phyloP scores from a whole-genome alignment of 2,329 filamentous ascomycete genomes.

The Ophiognomonia clavigignenti-juglandacearum region DNA sequence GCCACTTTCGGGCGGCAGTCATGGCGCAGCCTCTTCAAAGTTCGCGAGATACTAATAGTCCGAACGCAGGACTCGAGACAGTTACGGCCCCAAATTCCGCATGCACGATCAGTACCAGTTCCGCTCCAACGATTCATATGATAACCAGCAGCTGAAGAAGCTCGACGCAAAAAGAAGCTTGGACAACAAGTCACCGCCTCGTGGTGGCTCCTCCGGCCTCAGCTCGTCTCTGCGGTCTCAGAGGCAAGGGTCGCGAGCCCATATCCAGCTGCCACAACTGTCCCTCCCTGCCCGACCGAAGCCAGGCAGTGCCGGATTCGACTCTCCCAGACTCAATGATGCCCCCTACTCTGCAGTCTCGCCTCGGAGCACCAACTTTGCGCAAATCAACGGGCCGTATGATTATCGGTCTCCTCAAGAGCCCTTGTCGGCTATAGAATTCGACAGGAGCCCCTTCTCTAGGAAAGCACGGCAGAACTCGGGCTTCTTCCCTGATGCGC shows the following conservation, averaged over 20 bases:
- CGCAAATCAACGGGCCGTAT: slow-evolving; percentile 25
- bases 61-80: slow-evolving; percentile 36
- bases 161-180: slow-evolving; percentile 42
- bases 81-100: slow-evolving; percentile 39
- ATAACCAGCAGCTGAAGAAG: slow-evolving; percentile 49
- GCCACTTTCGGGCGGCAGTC: too few relatives aligned
- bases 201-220: slow-evolving; percentile 37
- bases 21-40: slow-evolving; percentile 27
- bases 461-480: slow-evolving; percentile 47
- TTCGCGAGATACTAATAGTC: slow-evolving; percentile 11
- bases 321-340: slow-evolving; percentile 41
- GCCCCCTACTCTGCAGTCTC: slow-evolving; percentile 45
- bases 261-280: slow-evolving; percentile 38
- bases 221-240: slow-evolving; percentile 27
- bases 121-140: slow-evolving; percentile 38
- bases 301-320: slow-evolving; percentile 36
- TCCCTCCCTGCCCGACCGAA: slow-evolving; percentile 42
- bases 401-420: slow-evolving; percentile 42
- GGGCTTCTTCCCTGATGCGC: slow-evolving; percentile 38
- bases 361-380: slow-evolving; percentile 38
- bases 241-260: slow-evolving; percentile 23
- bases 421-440: slow-evolving; percentile 28
- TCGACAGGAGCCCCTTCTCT: slow-evolving; percentile 42
- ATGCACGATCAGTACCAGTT: slow-evolving; percentile 45
- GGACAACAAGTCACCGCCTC: slow-evolving; percentile 40